Evolutionary conservation across 2,329 filamentous ascomycete genomes (phyloP).

Genomic region (Clarireedia hainanense): DNA sequence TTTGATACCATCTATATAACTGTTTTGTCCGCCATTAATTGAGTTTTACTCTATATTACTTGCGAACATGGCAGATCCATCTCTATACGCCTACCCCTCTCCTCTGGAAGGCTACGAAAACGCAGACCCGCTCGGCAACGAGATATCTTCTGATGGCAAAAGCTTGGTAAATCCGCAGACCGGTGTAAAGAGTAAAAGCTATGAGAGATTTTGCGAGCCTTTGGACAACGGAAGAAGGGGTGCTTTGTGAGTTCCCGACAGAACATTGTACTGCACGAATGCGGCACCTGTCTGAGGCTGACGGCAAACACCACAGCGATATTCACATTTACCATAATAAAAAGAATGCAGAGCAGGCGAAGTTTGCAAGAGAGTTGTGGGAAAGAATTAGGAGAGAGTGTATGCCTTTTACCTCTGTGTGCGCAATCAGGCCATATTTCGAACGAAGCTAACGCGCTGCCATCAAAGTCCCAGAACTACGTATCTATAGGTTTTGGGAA

Average conservation of each 20-base stretch:
- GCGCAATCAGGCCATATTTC: neutral
- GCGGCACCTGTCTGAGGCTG: neutral
- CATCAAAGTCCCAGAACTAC: constrained; percentile 66
- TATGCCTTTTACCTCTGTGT: constrained; percentile 33
- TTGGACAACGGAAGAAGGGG: constrained; percentile 58
- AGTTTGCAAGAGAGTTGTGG: constrained; percentile 66
- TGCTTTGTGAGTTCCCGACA: constrained; percentile 54
- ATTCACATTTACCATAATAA: constrained; percentile 79
- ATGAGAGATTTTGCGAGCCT: constrained; percentile 60
- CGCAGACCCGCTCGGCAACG: constrained; percentile 37
- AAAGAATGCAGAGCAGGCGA: constrained; percentile 50
- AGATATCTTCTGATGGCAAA: constrained; percentile 60
- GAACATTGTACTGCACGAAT: neutral
- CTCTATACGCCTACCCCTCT: constrained; percentile 41
- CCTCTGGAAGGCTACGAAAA: constrained; percentile 44
- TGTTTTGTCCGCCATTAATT: no score
- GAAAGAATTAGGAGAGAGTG: constrained; percentile 75
- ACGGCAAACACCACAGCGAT: constrained; percentile 41
- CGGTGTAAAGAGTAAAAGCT: constrained; percentile 56
- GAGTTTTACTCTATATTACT: no score
- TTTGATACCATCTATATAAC: no score
- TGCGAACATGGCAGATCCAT: constrained; percentile 39
- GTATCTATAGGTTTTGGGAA: constrained; percentile 74
- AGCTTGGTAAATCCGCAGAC: constrained; percentile 61
- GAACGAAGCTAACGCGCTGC: neutral